Conservation (phyloP, 345 rosid genomes). For the Aquilaria yunnanensis region DNA sequence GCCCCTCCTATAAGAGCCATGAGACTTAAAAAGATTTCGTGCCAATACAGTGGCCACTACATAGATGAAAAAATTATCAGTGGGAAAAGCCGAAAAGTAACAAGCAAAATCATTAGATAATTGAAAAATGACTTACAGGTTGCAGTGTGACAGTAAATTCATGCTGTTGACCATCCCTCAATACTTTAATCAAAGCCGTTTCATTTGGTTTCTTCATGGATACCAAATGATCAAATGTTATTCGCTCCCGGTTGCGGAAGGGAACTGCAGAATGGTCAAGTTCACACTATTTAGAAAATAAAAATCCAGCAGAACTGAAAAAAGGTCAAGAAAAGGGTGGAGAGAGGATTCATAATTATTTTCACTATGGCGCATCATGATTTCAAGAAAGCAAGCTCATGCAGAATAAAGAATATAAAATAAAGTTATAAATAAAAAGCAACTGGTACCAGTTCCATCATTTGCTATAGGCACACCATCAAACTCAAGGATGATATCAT, state of each 20-base stretch:
- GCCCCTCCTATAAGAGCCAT: too few relatives aligned
- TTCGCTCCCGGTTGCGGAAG: slow-evolving; percentile 77
- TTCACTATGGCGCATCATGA: background rate
- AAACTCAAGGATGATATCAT: slow-evolving; percentile 70
- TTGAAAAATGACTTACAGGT: slow-evolving; percentile 52
- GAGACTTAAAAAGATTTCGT: too few relatives aligned
- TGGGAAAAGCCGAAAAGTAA: background rate
- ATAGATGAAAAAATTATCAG: background rate
- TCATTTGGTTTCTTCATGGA: slow-evolving; percentile 90
- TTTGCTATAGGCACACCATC: slow-evolving; percentile 81
- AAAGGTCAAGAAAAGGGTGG: background rate
- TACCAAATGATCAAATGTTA: slow-evolving; percentile 82
- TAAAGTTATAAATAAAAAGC: background rate
- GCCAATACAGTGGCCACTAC: background rate
- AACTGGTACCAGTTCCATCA: slow-evolving; percentile 72
- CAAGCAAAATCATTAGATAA: background rate
- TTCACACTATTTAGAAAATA: slow-evolving; percentile 17
- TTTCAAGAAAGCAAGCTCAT: slow-evolving; percentile 2
- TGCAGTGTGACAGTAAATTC: slow-evolving; percentile 47
- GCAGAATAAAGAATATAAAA: background rate
- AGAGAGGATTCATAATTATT: background rate
- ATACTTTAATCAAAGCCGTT: slow-evolving; percentile 48
- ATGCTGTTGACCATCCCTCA: slow-evolving; percentile 59
- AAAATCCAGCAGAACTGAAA: slow-evolving; percentile 8
- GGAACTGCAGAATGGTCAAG: slow-evolving; percentile 45